phyloP scores from a whole-genome alignment of 179 eudicot species.

The Amaranthus tricolor region DNA sequence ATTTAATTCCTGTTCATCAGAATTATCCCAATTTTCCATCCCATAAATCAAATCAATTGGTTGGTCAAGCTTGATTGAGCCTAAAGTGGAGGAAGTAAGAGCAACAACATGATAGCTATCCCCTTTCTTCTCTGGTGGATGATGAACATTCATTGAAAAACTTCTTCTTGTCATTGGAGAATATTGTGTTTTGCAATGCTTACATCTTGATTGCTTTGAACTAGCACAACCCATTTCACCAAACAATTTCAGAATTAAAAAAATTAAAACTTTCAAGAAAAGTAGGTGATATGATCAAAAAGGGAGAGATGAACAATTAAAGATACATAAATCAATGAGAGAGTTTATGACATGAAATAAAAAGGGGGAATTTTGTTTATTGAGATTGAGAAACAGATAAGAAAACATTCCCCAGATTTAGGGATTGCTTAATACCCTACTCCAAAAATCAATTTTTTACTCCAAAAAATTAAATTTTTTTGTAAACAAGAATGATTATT shows the following conservation, averaged over 20 bases:
- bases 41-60: neutral
- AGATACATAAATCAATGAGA: neutral
- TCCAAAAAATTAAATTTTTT: neutral
- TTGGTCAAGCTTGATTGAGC: slow-evolving; percentile 53
- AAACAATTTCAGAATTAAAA: neutral
- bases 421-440: slow-evolving; percentile 22
- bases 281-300: neutral
- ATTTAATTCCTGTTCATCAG: neutral
- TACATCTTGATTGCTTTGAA: slow-evolving; percentile 43
- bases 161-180: slow-evolving; percentile 51
- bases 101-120: slow-evolving; percentile 68
- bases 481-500: neutral
- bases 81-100: slow-evolving; percentile 70
- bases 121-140: slow-evolving; percentile 44
- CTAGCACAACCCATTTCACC: slow-evolving; percentile 35
- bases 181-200: slow-evolving; percentile 47
- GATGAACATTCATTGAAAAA: slow-evolving; percentile 67
- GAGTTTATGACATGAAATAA: neutral
- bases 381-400: slow-evolving; percentile 31
- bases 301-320: neutral
- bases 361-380: slow-evolving; percentile 11
- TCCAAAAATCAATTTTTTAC: neutral
- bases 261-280: no score
- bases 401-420: slow-evolving; percentile 29
- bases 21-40: slow-evolving; percentile 3